These are phyloP conservation scores for Gymnopilus dilepis DNA, from an alignment of 768 basidiomycete genomes.

Conservation along the genomic window DNA sequence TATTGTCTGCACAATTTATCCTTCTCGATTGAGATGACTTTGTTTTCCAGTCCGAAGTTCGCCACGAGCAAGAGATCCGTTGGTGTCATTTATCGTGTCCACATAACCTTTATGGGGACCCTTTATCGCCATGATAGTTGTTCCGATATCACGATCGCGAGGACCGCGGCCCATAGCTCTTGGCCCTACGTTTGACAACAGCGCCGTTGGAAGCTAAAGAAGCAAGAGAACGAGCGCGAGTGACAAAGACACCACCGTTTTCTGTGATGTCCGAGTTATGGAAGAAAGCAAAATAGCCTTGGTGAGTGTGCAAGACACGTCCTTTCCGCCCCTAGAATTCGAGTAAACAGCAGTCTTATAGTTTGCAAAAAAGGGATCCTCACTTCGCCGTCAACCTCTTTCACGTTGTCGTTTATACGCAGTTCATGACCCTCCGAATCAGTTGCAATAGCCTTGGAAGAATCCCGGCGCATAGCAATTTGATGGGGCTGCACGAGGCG, in stretches of 20 bases:
- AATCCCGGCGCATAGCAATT: slow-evolving; percentile 89
- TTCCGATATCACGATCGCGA: slow-evolving; percentile 82
- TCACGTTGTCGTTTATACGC: slow-evolving; percentile 87
- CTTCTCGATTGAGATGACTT: slow-evolving; percentile 86
- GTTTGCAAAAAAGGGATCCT: slow-evolving; percentile 26
- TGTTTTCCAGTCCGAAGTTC: slow-evolving; percentile 91
- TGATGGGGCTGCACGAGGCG: slow-evolving; percentile 92
- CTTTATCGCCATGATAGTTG: slow-evolving; percentile 78
- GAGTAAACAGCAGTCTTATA: slow-evolving; percentile 11
- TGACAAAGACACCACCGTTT: slow-evolving; percentile 95
- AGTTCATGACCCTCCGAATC: slow-evolving; percentile 91
- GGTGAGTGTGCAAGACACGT: slow-evolving; percentile 90
- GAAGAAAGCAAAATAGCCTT: slow-evolving; percentile 92
- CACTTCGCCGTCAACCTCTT: slow-evolving; percentile 90
- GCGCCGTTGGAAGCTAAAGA: slow-evolving; percentile 89
- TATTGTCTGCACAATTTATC: slow-evolving; percentile 72
- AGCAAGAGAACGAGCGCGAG: slow-evolving; percentile 79
- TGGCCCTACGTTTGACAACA: slow-evolving; percentile 73
- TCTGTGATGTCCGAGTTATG: slow-evolving; percentile 90
- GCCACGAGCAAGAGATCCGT: slow-evolving; percentile 84
- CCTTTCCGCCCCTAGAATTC: slow-evolving; percentile 76
- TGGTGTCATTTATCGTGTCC: slow-evolving; percentile 94
- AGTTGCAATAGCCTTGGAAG: slow-evolving; percentile 81
- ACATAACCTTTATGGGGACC: slow-evolving; percentile 91
- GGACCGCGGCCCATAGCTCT: slow-evolving; percentile 81